Conservation (phyloP, 257 asterid genomes). For the Ajuga chamaepitys region DNA sequence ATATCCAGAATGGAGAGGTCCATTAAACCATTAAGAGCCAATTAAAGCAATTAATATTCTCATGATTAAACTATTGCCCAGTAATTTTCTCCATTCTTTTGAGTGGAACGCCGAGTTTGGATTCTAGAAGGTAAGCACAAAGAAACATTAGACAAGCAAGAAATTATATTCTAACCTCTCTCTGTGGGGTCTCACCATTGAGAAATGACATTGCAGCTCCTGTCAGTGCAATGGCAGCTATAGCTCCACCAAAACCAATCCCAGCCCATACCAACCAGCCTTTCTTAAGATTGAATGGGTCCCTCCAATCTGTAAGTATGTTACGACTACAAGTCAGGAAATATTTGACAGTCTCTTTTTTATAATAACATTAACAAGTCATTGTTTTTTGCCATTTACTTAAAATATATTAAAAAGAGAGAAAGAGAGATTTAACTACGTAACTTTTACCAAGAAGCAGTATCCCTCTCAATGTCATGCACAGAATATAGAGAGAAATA, state of each 20-base stretch:
- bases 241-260: constrained; percentile 80
- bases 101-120: background rate
- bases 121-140: background rate
- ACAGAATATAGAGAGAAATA: background rate
- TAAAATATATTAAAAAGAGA: background rate
- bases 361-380: background rate
- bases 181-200: constrained; percentile 67
- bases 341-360: background rate
- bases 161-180: constrained; percentile 66
- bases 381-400: background rate
- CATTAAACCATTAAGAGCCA: background rate
- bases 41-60: background rate
- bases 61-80: background rate
- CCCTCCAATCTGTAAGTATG: constrained; percentile 57
- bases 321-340: constrained; percentile 3
- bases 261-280: constrained; percentile 99
- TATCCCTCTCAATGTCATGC: background rate
- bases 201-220: constrained; percentile 64
- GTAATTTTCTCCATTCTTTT: background rate
- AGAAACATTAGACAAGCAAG: constrained; percentile 6
- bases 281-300: constrained; percentile 73
- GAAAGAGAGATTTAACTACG: background rate
- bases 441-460: background rate
- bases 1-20: background rate
- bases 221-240: constrained; percentile 66